A percentile compares a stretch with the other conserved stretches of the same genome.
Evolutionary conservation across 208 protist genomes (phyloP).

Genomic region (Trypanosoma mega): DNA sequence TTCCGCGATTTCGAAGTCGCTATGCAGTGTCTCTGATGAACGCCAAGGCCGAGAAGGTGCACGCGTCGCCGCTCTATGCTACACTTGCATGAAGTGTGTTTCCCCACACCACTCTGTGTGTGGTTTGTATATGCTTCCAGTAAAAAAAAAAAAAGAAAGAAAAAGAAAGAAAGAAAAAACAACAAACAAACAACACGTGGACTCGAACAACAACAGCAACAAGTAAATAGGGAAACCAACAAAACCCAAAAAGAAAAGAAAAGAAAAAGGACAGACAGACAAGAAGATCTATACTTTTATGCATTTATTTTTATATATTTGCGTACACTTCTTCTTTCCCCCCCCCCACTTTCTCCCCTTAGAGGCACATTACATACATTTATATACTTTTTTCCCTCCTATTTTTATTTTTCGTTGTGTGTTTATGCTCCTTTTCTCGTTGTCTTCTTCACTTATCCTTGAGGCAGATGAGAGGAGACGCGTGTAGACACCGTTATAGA

Average conservation of each 20-base stretch:
- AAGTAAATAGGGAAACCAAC: neutral
- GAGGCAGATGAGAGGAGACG: no score
- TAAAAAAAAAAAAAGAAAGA: neutral
- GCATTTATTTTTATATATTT: conserved; percentile 17
- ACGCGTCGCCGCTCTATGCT: no score
- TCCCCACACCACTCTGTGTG: no score
- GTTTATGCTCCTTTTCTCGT: no score
- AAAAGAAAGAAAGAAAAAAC: neutral
- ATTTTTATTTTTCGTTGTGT: no score
- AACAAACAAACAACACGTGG: neutral
- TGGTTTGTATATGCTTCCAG: neutral
- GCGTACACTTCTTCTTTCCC: neutral
- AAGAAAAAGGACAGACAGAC: neutral
- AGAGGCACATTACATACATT: no score
- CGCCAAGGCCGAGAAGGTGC: neutral
- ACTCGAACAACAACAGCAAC: neutral
- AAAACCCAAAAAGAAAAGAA: neutral
- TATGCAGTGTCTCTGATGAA: conserved; percentile 19
- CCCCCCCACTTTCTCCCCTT: no score
- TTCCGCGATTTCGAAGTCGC: conserved; percentile 40
- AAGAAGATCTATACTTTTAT: no score
- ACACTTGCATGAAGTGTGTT: no score
- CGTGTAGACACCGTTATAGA: no score
- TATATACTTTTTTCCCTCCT: no score
- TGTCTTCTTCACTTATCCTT: no score